These are phyloP conservation scores for Boletus rufocinnamomeus DNA, from an alignment of 768 basidiomycete genomes.

Conservation along the genomic window DNA sequence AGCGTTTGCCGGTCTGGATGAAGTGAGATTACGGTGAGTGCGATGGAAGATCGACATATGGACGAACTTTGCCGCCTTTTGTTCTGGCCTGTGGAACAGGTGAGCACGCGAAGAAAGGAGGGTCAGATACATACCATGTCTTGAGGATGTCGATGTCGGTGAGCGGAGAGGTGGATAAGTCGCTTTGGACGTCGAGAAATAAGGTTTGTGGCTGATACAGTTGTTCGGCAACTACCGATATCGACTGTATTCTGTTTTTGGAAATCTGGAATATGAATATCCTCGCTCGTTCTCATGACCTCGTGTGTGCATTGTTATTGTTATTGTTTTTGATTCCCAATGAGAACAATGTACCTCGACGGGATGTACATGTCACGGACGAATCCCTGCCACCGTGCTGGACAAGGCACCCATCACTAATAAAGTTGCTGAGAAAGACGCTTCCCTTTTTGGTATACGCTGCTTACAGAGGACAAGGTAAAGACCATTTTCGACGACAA, in stretches of 20 bases:
- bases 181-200: slow-evolving; percentile 40
- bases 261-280: background rate
- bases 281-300: no score
- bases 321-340: no score
- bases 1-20: slow-evolving; percentile 80
- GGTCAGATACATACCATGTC: slow-evolving; percentile 56
- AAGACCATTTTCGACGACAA: background rate
- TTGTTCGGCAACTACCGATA: slow-evolving; percentile 39
- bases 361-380: no score
- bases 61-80: slow-evolving; percentile 33
- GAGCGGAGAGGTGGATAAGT: slow-evolving; percentile 40
- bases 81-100: slow-evolving; percentile 41
- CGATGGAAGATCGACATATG: slow-evolving; percentile 26
- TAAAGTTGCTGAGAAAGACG: no score
- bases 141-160: slow-evolving; percentile 64
- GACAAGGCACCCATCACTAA: background rate
- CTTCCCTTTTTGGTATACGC: background rate
- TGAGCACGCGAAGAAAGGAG: slow-evolving; percentile 16
- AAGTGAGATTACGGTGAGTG: slow-evolving; percentile 5
- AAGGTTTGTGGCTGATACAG: slow-evolving; percentile 65
- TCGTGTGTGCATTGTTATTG: no score
- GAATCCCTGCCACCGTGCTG: background rate
- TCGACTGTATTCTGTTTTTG: background rate
- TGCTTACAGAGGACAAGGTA: background rate
- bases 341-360: no score